Base-by-base conservation (phyloP, 2,329 filamentous ascomycete genomes). In the Monilinia fructicola region DNA sequence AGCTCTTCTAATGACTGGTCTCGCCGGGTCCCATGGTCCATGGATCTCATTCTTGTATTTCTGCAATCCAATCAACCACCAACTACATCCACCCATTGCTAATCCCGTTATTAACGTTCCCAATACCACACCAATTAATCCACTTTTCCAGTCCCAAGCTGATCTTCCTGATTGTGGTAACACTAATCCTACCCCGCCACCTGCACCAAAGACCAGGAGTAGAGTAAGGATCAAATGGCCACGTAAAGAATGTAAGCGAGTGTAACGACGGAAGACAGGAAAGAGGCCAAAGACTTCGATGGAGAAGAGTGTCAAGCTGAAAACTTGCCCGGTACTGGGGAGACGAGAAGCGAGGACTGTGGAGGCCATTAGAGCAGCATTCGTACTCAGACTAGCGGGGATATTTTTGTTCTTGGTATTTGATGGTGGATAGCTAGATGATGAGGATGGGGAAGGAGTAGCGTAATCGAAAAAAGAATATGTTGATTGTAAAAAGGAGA, bases 31-130 rank as follows among this genome's bases (percentile, higher is more conserved):
- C 95, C 95, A 99, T 1, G 95, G 95, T 54, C 95, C 95, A 75
- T 93, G 92, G 72, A 99, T 97, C 79, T 98, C 95, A 77, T 98
- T 98, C 82, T 99, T 99, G 79, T 98, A 99, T 80, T 96, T 94
- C 79, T 99, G 95, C 78, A 99, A 78, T 11, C 93, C 91, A 75
- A 99, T 98, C 70, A 99, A 80, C 93, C 95, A 98, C 94, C 93
- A 98, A 76, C 92, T 96, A 77, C 93, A 97, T 16, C 93, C 90
- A 1, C 94, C 95, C 87, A 97, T 96, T 2, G 88, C 88, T 64
- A 97, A 77, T 5, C 88, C 87, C 0, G 90, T 89, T 28, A 92
- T 81, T 12, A 94, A 74, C n/a, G 87, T 85, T 6, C 92, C 92
- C 7, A 96, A 81, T 1, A 94, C 77, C 70, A 92, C 88, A 16